Evolutionary conservation across 1,284 basidiomycete species (phyloP).

Genomic region (Quambalaria eucalypti): DNA sequence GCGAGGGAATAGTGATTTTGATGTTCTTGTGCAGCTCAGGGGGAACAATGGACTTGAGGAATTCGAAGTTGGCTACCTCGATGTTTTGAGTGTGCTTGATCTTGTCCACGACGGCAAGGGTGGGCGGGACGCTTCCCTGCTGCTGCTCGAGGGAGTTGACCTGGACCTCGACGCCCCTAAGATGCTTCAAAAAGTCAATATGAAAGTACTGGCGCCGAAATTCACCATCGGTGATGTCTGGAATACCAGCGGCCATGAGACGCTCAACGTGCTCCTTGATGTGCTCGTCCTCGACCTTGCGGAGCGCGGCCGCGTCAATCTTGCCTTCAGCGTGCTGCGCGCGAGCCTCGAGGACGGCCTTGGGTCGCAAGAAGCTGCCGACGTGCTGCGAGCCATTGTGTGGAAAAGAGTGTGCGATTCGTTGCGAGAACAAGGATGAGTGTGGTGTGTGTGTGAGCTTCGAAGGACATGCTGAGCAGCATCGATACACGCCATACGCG

Average conservation of each 20-base stretch:
- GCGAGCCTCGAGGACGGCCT: slow-evolving; percentile 53
- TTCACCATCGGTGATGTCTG: slow-evolving; percentile 60
- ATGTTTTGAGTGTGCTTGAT: slow-evolving; percentile 29
- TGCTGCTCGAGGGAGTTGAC: slow-evolving; percentile 34
- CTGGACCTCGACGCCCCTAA: slow-evolving; percentile 22
- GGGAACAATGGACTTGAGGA: slow-evolving; percentile 39
- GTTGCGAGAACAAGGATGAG: not conserved
- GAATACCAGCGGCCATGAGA: slow-evolving; percentile 54
- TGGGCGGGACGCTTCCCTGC: slow-evolving; percentile 39
- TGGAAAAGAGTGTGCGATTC: not conserved
- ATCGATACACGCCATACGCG: not conserved
- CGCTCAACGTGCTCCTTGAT: slow-evolving; percentile 54
- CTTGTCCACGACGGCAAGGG: slow-evolving; percentile 42
- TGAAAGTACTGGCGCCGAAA: slow-evolving; percentile 37
- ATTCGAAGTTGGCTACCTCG: slow-evolving; percentile 46
- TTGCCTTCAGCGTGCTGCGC: slow-evolving; percentile 50
- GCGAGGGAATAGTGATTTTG: slow-evolving; percentile 67
- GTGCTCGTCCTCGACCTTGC: slow-evolving; percentile 54
- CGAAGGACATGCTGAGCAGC: not conserved
- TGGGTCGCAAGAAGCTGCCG: slow-evolving; percentile 53
- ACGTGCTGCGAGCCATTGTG: slow-evolving; percentile 1
- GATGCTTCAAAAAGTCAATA: slow-evolving; percentile 27
- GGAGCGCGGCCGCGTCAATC: slow-evolving; percentile 51
- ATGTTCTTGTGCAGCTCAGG: slow-evolving; percentile 49
- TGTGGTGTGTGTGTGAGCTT: not conserved